Evolutionary conservation across 495 filamentous ascomycete species (phyloP).

Genomic region (Cercophora scortea): DNA sequence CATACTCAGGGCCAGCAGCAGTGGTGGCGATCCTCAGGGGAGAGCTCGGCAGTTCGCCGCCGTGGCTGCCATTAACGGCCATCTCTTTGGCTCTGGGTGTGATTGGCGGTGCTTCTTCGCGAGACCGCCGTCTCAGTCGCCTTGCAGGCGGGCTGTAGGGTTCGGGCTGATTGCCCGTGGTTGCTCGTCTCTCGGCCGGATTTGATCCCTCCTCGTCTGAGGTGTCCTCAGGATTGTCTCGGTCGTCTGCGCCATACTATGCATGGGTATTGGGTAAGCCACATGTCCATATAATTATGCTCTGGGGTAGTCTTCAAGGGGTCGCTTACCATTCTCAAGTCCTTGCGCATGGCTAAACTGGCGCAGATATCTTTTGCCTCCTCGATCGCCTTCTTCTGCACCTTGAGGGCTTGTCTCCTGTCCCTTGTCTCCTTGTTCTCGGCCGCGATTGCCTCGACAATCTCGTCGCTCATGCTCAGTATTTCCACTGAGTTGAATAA

Average conservation of each 20-base stretch:
- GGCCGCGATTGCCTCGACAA: conserved; percentile 28
- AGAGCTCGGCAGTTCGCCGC: not conserved
- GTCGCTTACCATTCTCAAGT: conserved; percentile 19
- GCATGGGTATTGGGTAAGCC: not conserved
- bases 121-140: not conserved
- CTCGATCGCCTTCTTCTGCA: conserved; percentile 30
- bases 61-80: not conserved
- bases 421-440: conserved; percentile 33
- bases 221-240: conserved; percentile 6
- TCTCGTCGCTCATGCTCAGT: conserved; percentile 18
- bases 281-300: too few relatives aligned
- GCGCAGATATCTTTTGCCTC: conserved; percentile 32
- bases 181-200: not conserved
- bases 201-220: conserved; percentile 15
- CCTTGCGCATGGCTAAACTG: conserved; percentile 32
- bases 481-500: conserved; percentile 31
- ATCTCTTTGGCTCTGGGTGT: not conserved
- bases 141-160: not conserved
- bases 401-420: conserved; percentile 19
- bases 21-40: too few relatives aligned
- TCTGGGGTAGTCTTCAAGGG: not conserved
- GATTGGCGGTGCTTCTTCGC: conserved; percentile 3
- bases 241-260: conserved; percentile 16
- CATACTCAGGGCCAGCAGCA: too few relatives aligned
- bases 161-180: not conserved